Evolutionary conservation across 176 grass and related monocot genomes (phyloP), one percentile per base, ranked within the genome.

Genomic region (Rhipidocladum racemiflorum): DNA sequence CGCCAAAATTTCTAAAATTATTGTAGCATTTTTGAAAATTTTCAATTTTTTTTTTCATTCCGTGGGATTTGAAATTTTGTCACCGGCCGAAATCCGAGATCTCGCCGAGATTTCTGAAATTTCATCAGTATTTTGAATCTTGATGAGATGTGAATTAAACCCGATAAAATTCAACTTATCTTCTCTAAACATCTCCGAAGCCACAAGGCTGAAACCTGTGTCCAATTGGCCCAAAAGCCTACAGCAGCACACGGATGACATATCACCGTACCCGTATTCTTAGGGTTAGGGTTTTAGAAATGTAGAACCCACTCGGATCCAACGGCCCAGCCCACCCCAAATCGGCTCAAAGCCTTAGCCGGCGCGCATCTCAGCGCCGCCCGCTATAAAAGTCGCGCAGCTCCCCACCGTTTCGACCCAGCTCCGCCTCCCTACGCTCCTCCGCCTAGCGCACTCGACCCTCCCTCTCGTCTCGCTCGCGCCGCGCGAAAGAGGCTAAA

Each of bases 241-340:
- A 50, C 16, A 18, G 14, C 14, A 55, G 2, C 2, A 9, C 20
- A 51, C 0, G n/a, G n/a, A n/a, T n/a, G n/a, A n/a, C n/a, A n/a
- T n/a, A n/a, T n/a, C n/a, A n/a, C 65, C 15, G 29, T 1, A 6
- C 27, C 29, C 25, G 32, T 36, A 60, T 46, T 21, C 9, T 42
- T 42, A 40, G 36, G 42, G 0, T 87, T 90, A 90, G 88, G 84
- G 84, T 90, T 90, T 90, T 83, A 68, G 50, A 53, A 90, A 68
- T 29, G 74, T 66, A 48, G 46, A 51, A 65, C 44, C 75, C 74
- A 45, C 67, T 7, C 20, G 49, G 53, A 90, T 87, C 84, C 32
- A 65, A 90, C 79, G 74, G 88, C 42, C 74, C 61, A 65, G 59
- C 61, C 60, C 66, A 36, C 67, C 34, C 67, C 60, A 42, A 27